Base-by-base conservation (phyloP, 306 rosid species). In the Fragaria vesca region DNA sequence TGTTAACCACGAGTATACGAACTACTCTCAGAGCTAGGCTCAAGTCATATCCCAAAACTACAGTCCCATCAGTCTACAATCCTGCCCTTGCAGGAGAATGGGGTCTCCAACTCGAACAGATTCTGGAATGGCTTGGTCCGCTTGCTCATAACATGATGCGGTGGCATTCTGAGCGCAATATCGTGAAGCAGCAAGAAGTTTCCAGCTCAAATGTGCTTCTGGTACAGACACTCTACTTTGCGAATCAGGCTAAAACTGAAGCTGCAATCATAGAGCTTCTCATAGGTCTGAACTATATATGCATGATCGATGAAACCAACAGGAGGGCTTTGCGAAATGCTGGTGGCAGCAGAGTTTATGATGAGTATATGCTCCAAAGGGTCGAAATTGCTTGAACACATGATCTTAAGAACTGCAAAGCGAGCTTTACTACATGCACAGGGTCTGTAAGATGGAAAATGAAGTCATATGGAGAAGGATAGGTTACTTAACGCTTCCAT, bases 151-250 rank as follows among this genome's bases (percentile, higher is more conserved):
- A 88, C 85, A 93, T 67, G 91, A 69, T 80, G n/a, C 74, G 75
- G 69, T 95, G 97, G 97, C 82, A 95, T 81, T 93, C 88, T 16
- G 96, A 85, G 84, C 83, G 93, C 76, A 88, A 79, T 75, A 81
- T 93, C 26, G 93, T 89, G 89, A 88, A 83, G 89, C 91, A 89
- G 68, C 81, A 79, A 32, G 74, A 69, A 24, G 52, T 66, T 81
- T 66, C 77, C 9, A 76, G 83, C 70, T 71, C 90, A 34, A 83
- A 73, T 61, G 80, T 88, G 77, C 83, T 95, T 67, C 89, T 93
- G 30, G 88, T 95, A 0, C 96, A 88, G 67, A 95, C 99, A 17
- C 93, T 95, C 34, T 81, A 92, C 84, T 93, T 87, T 82, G 98
- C 96, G 1, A 80, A 83, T 57, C 90, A 81, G 81, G 80, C 80